A percentile compares a stretch with the other conserved stretches of the same genome.
These are phyloP conservation scores for Ocimum tenuiflorum DNA, from an alignment of 257 asterid genomes.

Conservation along the genomic window DNA sequence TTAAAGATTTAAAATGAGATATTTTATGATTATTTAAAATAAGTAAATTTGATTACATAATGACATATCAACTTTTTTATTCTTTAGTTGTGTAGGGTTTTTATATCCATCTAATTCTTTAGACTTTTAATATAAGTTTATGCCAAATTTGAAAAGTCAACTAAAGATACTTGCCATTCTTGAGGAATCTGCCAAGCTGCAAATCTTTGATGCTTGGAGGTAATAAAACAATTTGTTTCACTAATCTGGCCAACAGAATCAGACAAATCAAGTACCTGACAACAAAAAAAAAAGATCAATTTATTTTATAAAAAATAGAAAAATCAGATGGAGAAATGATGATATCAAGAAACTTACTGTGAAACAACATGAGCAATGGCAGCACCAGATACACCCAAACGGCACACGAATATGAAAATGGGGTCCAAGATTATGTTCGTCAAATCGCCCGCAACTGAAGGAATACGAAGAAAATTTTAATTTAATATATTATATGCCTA, in stretches of 20 bases:
- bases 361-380: constrained; percentile 97
- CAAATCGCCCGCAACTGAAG: constrained; percentile 75
- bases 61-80: no score
- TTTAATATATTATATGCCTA: no score
- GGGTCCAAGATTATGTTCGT: constrained; percentile 78
- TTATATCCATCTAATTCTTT: no score
- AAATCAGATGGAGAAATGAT: neutral
- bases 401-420: constrained; percentile 65
- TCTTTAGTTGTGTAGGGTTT: no score
- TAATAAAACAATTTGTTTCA: constrained; percentile 57
- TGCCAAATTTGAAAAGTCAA: no score
- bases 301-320: neutral
- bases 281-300: no score
- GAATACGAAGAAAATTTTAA: neutral
- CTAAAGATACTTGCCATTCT: constrained; percentile 45
- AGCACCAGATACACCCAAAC: constrained; percentile 81
- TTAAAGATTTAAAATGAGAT: no score
- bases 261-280: constrained; percentile 66
- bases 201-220: constrained; percentile 67
- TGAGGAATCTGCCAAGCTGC: constrained; percentile 73
- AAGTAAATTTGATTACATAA: no score
- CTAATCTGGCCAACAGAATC: constrained; percentile 54
- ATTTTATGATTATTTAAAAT: no score
- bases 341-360: constrained; percentile 45
- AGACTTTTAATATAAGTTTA: no score